phyloP scores from a whole-genome alignment of 2,329 filamentous ascomycete species.

The Alternaria ventricosa region DNA sequence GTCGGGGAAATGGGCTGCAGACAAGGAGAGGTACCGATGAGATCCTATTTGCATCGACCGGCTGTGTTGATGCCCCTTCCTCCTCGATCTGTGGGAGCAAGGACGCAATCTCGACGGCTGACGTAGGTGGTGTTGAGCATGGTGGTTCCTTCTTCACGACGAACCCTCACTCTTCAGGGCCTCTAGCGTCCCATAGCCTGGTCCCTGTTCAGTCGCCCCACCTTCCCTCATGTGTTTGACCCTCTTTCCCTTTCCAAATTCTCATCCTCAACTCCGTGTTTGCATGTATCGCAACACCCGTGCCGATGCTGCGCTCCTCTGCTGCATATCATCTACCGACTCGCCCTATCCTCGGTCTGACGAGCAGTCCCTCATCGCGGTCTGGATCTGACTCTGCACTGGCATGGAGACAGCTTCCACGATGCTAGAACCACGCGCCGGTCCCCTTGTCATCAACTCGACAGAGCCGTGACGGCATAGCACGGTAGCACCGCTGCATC shows the following conservation, averaged over 20 bases:
- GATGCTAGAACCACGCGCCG: neutral
- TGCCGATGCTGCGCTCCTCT: constrained; percentile 1
- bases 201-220: constrained; percentile 1
- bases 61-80: constrained; percentile 8
- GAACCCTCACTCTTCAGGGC: neutral
- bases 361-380: neutral
- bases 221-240: neutral
- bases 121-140: constrained; percentile 9
- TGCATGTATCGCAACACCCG: neutral
- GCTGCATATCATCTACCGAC: neutral
- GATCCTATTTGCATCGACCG: constrained; percentile 4
- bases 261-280: neutral
- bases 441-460: neutral
- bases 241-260: neutral
- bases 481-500: neutral
- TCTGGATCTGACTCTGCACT: neutral
- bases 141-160: neutral
- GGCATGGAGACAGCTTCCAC: neutral
- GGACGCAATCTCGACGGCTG: constrained; percentile 2
- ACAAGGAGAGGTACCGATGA: constrained; percentile 28
- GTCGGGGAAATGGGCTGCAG: constrained; percentile 35
- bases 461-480: neutral
- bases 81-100: neutral
- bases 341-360: neutral
- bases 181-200: constrained; percentile 3